Evolutionary conservation across 2,329 filamentous ascomycete genomes (phyloP).

Genomic region (Talaromyces piceae): DNA sequence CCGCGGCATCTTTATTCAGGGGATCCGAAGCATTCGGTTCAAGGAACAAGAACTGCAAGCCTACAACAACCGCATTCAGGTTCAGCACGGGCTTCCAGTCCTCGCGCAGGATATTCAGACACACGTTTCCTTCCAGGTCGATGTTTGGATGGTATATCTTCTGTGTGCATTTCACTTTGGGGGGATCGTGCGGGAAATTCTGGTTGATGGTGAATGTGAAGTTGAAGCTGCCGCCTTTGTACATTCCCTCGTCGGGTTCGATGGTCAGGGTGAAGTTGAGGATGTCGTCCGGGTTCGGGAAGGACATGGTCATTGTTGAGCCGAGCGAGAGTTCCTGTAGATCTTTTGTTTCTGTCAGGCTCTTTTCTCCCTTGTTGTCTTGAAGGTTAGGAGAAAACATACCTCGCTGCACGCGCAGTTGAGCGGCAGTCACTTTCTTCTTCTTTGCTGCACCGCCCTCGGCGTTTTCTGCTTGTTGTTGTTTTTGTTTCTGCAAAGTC

Average conservation of each 20-base stretch:
- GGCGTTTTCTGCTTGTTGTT: constrained; percentile 92
- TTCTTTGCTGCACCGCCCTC: constrained; percentile 80
- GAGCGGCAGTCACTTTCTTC: constrained; percentile 97
- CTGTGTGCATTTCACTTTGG: constrained; percentile 92
- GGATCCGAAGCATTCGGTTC: constrained; percentile 96
- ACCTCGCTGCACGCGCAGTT: constrained; percentile 96
- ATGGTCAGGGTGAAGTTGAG: constrained; percentile 47
- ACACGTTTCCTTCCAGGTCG: constrained; percentile 94
- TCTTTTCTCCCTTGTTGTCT: too few species aligned
- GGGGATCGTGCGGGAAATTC: constrained; percentile 94
- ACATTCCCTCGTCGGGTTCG: constrained; percentile 57
- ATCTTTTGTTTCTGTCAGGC: constrained; percentile 22
- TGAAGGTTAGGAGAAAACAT: too few species aligned
- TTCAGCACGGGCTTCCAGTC: constrained; percentile 99
- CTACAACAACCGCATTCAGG: constrained; percentile 91
- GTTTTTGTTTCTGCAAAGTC: constrained; percentile 57
- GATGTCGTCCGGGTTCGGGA: constrained; percentile 51
- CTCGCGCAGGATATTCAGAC: constrained; percentile 91
- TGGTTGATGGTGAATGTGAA: constrained; percentile 91
- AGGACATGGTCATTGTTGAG: constrained; percentile 50
- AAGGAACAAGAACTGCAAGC: constrained; percentile 92
- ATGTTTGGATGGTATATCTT: constrained; percentile 99
- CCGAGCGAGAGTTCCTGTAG: constrained; percentile 46
- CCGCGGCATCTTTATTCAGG: constrained; percentile 96
- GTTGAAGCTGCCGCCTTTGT: constrained; percentile 78